A percentile compares a stretch with the other conserved stretches of the same genome.
Evolutionary conservation across 148 eudicot genomes (phyloP).

Genomic region (Chenopodium album): DNA sequence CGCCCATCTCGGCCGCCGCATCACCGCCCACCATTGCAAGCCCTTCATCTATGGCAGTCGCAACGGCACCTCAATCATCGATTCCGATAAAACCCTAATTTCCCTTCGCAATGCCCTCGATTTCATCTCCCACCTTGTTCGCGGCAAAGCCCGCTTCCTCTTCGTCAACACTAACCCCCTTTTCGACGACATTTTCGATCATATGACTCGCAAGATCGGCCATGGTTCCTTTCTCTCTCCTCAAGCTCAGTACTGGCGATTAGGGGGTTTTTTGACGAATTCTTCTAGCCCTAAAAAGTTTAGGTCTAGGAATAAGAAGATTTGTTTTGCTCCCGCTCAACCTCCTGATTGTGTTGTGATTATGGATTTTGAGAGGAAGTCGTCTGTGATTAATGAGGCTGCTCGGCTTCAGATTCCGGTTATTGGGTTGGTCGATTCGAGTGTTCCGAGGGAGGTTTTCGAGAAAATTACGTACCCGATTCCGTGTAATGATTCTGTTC

Average conservation of each 20-base stretch:
- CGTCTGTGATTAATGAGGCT: slow-evolving; percentile 72
- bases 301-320: slow-evolving; percentile 63
- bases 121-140: slow-evolving; percentile 61
- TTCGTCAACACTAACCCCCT: slow-evolving; percentile 86
- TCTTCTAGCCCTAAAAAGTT: slow-evolving; percentile 71
- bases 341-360: slow-evolving; percentile 85
- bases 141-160: slow-evolving; percentile 48
- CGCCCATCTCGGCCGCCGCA: slow-evolving; percentile 70
- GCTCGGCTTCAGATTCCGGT: slow-evolving; percentile 65
- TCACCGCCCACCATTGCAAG: slow-evolving; percentile 69
- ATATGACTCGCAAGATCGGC: slow-evolving; percentile 59
- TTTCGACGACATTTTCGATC: slow-evolving; percentile 65
- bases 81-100: slow-evolving; percentile 88
- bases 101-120: slow-evolving; percentile 69
- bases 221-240: slow-evolving; percentile 38
- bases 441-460: slow-evolving; percentile 53
- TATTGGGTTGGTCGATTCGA: slow-evolving; percentile 75
- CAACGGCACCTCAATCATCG: slow-evolving; percentile 60
- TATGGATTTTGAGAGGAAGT: slow-evolving; percentile 66
- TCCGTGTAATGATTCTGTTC: slow-evolving; percentile 74
- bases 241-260: slow-evolving; percentile 57
- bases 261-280: slow-evolving; percentile 75
- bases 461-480: slow-evolving; percentile 73
- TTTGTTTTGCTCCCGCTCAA: slow-evolving; percentile 44
- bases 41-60: slow-evolving; percentile 67